phyloP scores from a whole-genome alignment of 495 filamentous ascomycete species.

The Lentithecium fluviatile region DNA sequence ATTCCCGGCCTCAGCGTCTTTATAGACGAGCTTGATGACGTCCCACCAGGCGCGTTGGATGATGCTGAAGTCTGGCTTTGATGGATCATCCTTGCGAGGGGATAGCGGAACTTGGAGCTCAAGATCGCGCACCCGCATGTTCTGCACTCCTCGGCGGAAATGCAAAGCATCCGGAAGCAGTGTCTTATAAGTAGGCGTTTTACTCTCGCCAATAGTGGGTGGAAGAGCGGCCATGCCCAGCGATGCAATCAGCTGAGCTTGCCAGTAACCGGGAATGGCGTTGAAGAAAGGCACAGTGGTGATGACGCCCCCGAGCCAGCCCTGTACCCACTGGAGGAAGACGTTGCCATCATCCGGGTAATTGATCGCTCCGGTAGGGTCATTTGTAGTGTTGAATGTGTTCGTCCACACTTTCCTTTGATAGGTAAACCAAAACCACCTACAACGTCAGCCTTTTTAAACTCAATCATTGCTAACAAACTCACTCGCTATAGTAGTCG shows the following conservation, averaged over 20 bases:
- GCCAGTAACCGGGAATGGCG: constrained; percentile 49
- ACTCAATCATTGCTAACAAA: neutral
- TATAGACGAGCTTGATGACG: constrained; percentile 50
- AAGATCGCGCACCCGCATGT: constrained; percentile 53
- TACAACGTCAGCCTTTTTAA: neutral
- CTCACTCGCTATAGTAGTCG: constrained; percentile 50
- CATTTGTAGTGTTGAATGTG: constrained; percentile 48
- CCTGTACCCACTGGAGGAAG: constrained; percentile 50
- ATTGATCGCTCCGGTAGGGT: constrained; percentile 40
- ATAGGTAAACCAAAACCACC: constrained; percentile 57
- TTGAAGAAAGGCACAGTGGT: constrained; percentile 44
- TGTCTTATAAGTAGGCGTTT: constrained; percentile 44
- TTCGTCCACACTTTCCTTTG: constrained; percentile 51
- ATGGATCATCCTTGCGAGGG: constrained; percentile 35
- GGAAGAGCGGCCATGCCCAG: constrained; percentile 49
- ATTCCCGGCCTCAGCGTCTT: constrained; percentile 31
- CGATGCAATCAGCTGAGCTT: constrained; percentile 46
- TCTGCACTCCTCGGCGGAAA: constrained; percentile 55
- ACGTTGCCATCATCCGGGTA: constrained; percentile 46
- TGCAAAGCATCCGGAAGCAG: constrained; percentile 53
- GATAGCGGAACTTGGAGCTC: constrained; percentile 54
- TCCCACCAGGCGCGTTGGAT: constrained; percentile 56
- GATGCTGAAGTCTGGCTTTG: constrained; percentile 47
- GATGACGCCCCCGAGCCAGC: constrained; percentile 48
- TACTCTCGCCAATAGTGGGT: constrained; percentile 40